phyloP scores from a whole-genome alignment of 768 basidiomycete species.

The Mycena venus region DNA sequence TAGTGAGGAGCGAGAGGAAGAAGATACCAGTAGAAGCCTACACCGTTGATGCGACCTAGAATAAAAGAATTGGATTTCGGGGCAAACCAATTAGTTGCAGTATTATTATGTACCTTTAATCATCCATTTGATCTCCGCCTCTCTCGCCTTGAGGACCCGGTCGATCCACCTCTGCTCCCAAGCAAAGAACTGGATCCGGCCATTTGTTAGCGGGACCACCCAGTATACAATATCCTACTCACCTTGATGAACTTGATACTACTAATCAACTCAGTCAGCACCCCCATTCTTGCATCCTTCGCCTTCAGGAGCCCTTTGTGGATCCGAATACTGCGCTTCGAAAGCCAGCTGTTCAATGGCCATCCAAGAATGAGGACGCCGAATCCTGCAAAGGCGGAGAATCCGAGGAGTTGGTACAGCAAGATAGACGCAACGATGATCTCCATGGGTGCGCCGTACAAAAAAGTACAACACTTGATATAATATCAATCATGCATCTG shows the following conservation, averaged over 20 bases:
- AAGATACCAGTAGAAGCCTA: constrained; percentile 65
- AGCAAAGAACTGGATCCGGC: constrained; percentile 53
- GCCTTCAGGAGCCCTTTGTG: constrained; percentile 74
- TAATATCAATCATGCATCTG: too few species aligned
- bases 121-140: constrained; percentile 48
- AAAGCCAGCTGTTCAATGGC: constrained; percentile 79
- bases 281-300: constrained; percentile 82
- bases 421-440: constrained; percentile 25
- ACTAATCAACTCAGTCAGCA: constrained; percentile 84
- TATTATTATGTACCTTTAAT: constrained; percentile 68
- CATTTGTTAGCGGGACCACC: too few species aligned
- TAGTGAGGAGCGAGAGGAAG: background rate
- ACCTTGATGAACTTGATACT: constrained; percentile 67
- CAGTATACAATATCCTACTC: too few species aligned
- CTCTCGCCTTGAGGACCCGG: constrained; percentile 17
- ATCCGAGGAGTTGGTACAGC: constrained; percentile 61
- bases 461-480: background rate
- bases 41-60: constrained; percentile 76
- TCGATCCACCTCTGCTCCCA: constrained; percentile 34
- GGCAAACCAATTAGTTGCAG: background rate
- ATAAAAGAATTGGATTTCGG: background rate
- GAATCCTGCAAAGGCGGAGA: constrained; percentile 84
- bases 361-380: constrained; percentile 72
- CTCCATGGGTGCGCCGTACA: constrained; percentile 32
- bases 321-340: constrained; percentile 73